Conservation (phyloP, 1,284 basidiomycete genomes). For the Bjerkandera adusta region DNA sequence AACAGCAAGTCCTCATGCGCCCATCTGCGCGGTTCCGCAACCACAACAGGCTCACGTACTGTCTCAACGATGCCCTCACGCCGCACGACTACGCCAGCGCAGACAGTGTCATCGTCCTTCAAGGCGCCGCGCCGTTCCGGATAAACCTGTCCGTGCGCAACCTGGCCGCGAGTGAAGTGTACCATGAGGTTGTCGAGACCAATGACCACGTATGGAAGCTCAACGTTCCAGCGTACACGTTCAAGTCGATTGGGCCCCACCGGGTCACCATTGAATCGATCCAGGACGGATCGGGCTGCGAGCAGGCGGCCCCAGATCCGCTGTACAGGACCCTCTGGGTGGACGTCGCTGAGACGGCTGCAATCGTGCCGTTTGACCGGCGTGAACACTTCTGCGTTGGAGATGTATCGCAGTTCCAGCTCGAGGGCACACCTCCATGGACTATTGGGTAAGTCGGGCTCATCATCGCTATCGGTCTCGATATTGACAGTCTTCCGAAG, state of each 20-base stretch:
- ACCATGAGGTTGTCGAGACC: conserved; percentile 57
- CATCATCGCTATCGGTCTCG: not conserved
- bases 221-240: conserved; percentile 68
- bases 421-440: conserved; percentile 97
- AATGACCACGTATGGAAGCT: conserved; percentile 72
- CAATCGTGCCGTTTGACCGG: conserved; percentile 82
- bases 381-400: conserved; percentile 88
- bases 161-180: conserved; percentile 63
- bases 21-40: conserved; percentile 79
- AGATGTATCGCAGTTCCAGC: conserved; percentile 86
- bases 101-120: conserved; percentile 63
- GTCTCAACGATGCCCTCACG: conserved; percentile 67
- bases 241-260: conserved; percentile 80
- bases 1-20: conserved; percentile 78
- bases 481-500: too few species aligned
- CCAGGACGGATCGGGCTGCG: conserved; percentile 78
- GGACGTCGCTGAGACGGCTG: conserved; percentile 93
- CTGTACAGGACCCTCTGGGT: conserved; percentile 67
- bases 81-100: conserved; percentile 47
- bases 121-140: conserved; percentile 88
- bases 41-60: conserved; percentile 67
- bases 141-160: conserved; percentile 77
- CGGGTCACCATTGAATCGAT: conserved; percentile 76
- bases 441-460: conserved; percentile 68
- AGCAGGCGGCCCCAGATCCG: conserved; percentile 67